Conservation (phyloP, 2,329 filamentous ascomycete genomes). For the Colletotrichum orchidophilum region DNA sequence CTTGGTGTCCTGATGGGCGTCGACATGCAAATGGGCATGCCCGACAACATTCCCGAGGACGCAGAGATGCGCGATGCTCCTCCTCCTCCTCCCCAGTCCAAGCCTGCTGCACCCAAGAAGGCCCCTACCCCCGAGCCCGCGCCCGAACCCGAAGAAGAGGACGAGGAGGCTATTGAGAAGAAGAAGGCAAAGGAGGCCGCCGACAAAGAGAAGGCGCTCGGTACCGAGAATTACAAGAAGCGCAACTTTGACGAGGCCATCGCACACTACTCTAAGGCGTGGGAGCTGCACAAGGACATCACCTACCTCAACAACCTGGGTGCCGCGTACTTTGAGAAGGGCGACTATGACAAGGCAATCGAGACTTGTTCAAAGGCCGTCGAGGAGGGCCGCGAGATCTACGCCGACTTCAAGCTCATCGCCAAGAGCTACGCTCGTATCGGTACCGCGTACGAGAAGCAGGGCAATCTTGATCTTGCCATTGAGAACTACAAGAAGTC, state of each 20-base stretch:
- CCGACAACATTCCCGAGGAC: conserved; percentile 66
- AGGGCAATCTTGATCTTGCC: conserved; percentile 80
- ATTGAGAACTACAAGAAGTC: conserved; percentile 93
- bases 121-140: conserved; percentile 65
- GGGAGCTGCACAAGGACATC: conserved; percentile 95
- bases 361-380: conserved; percentile 88
- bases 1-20: conserved; percentile 94
- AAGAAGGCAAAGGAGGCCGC: conserved; percentile 92
- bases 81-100: conserved; percentile 47
- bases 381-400: conserved; percentile 86
- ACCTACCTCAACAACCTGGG: conserved; percentile 97
- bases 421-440: conserved; percentile 98
- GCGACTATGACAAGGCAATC: conserved; percentile 88
- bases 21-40: conserved; percentile 73
- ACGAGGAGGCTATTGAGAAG: conserved; percentile 85
- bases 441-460: conserved; percentile 91
- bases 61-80: conserved; percentile 79
- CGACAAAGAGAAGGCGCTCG: conserved; percentile 92
- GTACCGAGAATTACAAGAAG: conserved; percentile 98
- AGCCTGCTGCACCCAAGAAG: conserved; percentile 62
- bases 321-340: conserved; percentile 95
- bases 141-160: conserved; percentile 75
- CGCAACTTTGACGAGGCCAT: conserved; percentile 95
- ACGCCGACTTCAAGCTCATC: conserved; percentile 97
- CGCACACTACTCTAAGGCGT: conserved; percentile 92